Evolutionary conservation across 176 grass and related monocot genomes (phyloP).

Genomic region (Tillandsia leiboldiana): DNA sequence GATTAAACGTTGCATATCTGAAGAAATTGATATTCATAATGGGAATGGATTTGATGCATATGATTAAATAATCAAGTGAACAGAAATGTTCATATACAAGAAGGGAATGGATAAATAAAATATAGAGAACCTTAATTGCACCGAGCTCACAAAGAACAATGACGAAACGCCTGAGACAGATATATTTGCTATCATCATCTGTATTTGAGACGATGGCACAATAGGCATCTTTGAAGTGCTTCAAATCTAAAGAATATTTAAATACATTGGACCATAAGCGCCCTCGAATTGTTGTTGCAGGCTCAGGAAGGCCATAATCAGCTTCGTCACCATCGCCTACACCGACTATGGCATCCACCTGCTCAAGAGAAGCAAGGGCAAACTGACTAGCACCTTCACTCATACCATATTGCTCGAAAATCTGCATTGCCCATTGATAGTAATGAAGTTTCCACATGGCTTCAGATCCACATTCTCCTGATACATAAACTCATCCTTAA

Average conservation of each 20-base stretch:
- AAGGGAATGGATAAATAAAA: slow-evolving; percentile 2
- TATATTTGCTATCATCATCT: slow-evolving; percentile 82
- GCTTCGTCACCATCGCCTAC: slow-evolving; percentile 33
- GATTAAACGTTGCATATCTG: too few relatives aligned
- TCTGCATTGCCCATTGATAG: slow-evolving; percentile 82
- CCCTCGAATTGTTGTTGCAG: slow-evolving; percentile 47
- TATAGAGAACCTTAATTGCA: slow-evolving; percentile 63
- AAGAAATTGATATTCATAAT: too few relatives aligned
- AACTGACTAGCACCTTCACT: slow-evolving; percentile 78
- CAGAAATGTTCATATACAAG: slow-evolving; percentile 11
- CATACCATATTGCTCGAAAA: slow-evolving; percentile 74
- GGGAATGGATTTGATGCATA: too few relatives aligned
- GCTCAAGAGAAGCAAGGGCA: slow-evolving; percentile 93
- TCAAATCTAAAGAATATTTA: slow-evolving; percentile 77
- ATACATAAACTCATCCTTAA: slow-evolving; percentile 16
- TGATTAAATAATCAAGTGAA: slow-evolving; percentile 12
- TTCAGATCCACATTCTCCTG: slow-evolving; percentile 52
- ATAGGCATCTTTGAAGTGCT: slow-evolving; percentile 79
- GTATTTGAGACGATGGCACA: slow-evolving; percentile 82
- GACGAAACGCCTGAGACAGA: slow-evolving; percentile 85
- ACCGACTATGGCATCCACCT: slow-evolving; percentile 43
- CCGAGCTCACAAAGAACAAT: slow-evolving; percentile 87
- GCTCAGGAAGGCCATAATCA: slow-evolving; percentile 37
- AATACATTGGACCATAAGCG: slow-evolving; percentile 85
- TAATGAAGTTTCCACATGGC: slow-evolving; percentile 78